phyloP scores from a whole-genome alignment of 768 basidiomycete genomes.

The Cyclocybe aegerita region DNA sequence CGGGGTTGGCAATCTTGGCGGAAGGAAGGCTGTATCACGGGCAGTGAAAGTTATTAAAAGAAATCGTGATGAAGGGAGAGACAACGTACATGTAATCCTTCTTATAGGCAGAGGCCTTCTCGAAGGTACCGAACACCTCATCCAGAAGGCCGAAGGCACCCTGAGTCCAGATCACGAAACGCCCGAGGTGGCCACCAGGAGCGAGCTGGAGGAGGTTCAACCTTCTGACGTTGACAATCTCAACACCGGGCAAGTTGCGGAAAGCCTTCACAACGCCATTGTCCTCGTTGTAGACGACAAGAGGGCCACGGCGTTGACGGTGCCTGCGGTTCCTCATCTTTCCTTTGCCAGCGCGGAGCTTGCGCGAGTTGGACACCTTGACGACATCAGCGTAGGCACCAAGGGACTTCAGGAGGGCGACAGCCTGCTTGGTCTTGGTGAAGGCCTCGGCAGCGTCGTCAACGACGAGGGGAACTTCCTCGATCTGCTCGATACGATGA shows the following conservation, averaged over 20 bases:
- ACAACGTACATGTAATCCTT: conserved; percentile 77
- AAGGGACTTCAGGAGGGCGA: conserved; percentile 87
- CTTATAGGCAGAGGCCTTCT: conserved; percentile 83
- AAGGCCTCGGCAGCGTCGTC: conserved; percentile 77
- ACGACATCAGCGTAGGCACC: conserved; percentile 89
- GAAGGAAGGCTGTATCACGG: conserved; percentile 68
- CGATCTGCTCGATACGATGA: conserved; percentile 96
- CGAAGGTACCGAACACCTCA: conserved; percentile 93
- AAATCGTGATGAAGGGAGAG: neutral
- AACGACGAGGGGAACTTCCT: conserved; percentile 95
- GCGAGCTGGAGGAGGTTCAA: conserved; percentile 99
- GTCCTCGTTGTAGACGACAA: conserved; percentile 96
- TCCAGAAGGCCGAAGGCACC: conserved; percentile 90
- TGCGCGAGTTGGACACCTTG: conserved; percentile 97
- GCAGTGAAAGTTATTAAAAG: neutral
- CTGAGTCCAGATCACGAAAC: conserved; percentile 99
- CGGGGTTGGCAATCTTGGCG: conserved; percentile 96
- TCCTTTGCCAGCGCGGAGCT: conserved; percentile 95
- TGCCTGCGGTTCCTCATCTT: conserved; percentile 97
- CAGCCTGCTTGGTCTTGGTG: conserved; percentile 96
- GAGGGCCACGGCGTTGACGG: conserved; percentile 95
- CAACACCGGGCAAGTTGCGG: conserved; percentile 98
- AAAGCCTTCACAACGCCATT: conserved; percentile 97
- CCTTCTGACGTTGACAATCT: conserved; percentile 89
- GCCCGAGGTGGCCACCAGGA: conserved; percentile 98